Evolutionary conservation across 805 yeast species (phyloP).

Genomic region (Metschnikowia baotianmanensis): DNA sequence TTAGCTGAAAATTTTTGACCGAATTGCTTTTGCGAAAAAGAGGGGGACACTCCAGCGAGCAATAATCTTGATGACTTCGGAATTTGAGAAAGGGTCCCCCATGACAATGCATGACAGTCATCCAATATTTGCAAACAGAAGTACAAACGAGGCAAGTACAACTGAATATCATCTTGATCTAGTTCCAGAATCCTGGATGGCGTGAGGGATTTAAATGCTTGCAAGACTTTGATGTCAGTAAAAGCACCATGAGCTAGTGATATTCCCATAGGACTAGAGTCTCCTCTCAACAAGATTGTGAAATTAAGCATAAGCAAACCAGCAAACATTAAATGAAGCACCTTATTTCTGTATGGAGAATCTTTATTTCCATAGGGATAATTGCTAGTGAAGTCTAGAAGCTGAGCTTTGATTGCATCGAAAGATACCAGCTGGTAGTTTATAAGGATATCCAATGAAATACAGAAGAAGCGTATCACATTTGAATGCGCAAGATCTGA

Average conservation of each 20-base stretch:
- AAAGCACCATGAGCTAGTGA: constrained; percentile 33
- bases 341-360: constrained; percentile 19
- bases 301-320: constrained; percentile 47
- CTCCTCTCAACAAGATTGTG: constrained; percentile 57
- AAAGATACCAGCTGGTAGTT: constrained; percentile 33
- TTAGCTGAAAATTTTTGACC: constrained; percentile 4
- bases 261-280: constrained; percentile 55
- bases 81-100: constrained; percentile 41
- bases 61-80: constrained; percentile 4
- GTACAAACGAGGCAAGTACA: constrained; percentile 42
- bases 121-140: constrained; percentile 48
- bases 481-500: constrained; percentile 27
- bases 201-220: constrained; percentile 26
- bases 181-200: background rate
- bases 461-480: constrained; percentile 41
- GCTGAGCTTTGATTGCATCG: constrained; percentile 31
- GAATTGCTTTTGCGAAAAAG: background rate
- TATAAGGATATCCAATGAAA: constrained; percentile 38
- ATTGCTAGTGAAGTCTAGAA: constrained; percentile 33
- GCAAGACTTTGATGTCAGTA: constrained; percentile 52
- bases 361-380: constrained; percentile 31
- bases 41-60: background rate
- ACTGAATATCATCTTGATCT: constrained; percentile 13
- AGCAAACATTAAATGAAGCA: constrained; percentile 27
- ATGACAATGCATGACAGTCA: constrained; percentile 49